Percentiles rank a stretch among this genome's conserved stretches.
These are phyloP conservation scores for Sporisorium iseilematis-ciliati DNA, from an alignment of 1,284 basidiomycete species.

Conservation along the genomic window DNA sequence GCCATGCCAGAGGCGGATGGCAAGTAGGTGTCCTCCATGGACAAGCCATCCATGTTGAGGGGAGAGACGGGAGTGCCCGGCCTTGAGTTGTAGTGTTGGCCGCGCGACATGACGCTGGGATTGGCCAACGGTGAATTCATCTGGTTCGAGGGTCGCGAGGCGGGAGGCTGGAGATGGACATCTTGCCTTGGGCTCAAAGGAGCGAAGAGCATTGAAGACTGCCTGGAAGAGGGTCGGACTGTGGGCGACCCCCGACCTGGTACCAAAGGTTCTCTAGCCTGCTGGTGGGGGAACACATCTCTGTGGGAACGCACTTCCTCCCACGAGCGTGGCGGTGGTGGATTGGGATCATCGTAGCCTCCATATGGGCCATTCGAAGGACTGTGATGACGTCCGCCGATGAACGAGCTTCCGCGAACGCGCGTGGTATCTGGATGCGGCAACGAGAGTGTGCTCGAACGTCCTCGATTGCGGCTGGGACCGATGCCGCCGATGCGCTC, in stretches of 20 bases:
- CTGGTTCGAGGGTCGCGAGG: slow-evolving; percentile 6
- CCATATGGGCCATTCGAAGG: slow-evolving; percentile 16
- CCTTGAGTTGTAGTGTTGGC: slow-evolving; percentile 25
- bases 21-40: slow-evolving; percentile 44
- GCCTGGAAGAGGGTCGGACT: slow-evolving; percentile 17
- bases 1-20: slow-evolving; percentile 45
- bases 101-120: slow-evolving; percentile 15
- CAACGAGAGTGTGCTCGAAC: slow-evolving; percentile 46
- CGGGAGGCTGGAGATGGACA: slow-evolving; percentile 5
- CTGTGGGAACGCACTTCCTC: slow-evolving; percentile 23
- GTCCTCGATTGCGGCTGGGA: slow-evolving; percentile 44
- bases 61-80: slow-evolving; percentile 55
- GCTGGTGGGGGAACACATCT: slow-evolving; percentile 11
- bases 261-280: slow-evolving; percentile 7
- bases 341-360: slow-evolving; percentile 26
- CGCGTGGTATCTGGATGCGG: slow-evolving; percentile 29
- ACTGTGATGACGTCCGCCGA: slow-evolving; percentile 22
- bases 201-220: slow-evolving; percentile 53
- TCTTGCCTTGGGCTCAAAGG: slow-evolving; percentile 43
- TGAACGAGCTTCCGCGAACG: slow-evolving; percentile 25
- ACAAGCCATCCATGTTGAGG: slow-evolving; percentile 49
- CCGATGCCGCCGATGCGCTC: slow-evolving; percentile 35
- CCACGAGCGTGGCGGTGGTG: slow-evolving; percentile 38
- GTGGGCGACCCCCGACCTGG: slow-evolving; percentile 20
- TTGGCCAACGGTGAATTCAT: slow-evolving; percentile 12